phyloP scores from a whole-genome alignment of 371 early-diverging fungal species.

The Rhizopus microsporus region DNA sequence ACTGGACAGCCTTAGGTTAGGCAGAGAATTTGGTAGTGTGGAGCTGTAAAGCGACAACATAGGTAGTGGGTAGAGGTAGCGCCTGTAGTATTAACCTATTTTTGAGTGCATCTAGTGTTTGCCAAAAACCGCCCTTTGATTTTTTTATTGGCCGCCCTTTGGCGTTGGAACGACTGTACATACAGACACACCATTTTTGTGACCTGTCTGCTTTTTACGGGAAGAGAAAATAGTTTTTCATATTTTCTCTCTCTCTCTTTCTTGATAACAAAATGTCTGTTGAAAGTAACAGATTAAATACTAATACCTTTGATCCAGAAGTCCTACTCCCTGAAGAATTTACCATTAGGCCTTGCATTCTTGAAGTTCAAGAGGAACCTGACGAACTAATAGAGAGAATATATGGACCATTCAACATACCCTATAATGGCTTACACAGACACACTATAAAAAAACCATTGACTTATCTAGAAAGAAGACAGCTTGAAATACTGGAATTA shows the following conservation, averaged over 20 bases:
- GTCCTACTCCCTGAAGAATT: not conserved
- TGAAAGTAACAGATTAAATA: not conserved
- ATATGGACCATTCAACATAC: constrained; percentile 16
- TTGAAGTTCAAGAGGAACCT: not conserved
- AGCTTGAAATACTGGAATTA: constrained; percentile 1
- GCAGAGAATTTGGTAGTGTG: no score
- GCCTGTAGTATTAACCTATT: no score
- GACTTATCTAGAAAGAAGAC: not conserved
- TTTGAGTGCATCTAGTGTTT: no score
- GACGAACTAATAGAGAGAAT: constrained; percentile 8
- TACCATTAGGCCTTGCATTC: not conserved
- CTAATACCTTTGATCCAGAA: not conserved
- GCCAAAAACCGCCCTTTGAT: no score
- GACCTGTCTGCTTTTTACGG: not conserved
- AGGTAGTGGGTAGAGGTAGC: no score
- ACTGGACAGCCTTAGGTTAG: no score
- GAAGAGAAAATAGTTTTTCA: not conserved
- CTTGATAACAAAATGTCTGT: not conserved
- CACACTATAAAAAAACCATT: not conserved
- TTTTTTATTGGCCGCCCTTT: no score
- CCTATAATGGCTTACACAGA: not conserved
- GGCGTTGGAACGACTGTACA: no score
- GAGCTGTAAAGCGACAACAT: no score
- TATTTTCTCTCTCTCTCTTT: not conserved
- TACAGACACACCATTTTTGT: no score